Evolutionary conservation across 371 early-diverging fungal species (phyloP).

Genomic region (Lichtheimia corymbifera): DNA sequence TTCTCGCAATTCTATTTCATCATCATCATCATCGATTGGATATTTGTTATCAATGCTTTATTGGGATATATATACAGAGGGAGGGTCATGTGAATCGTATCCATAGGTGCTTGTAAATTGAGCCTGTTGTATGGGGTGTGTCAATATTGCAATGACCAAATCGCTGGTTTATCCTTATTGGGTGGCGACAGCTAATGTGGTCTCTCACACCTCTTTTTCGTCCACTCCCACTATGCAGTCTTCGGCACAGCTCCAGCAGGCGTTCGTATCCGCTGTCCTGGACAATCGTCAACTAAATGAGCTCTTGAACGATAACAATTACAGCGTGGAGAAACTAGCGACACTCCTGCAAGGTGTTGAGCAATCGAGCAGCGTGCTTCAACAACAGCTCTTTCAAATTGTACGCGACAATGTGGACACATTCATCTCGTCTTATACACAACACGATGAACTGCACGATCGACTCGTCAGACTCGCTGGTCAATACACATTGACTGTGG

Average conservation of each 20-base stretch:
- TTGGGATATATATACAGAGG: no score
- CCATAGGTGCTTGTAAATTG: no score
- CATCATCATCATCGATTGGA: no score
- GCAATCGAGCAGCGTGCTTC: neutral
- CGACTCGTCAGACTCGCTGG: neutral
- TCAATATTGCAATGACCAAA: no score
- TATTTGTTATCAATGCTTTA: no score
- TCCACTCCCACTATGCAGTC: no score
- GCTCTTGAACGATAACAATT: neutral
- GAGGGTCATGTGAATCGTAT: no score
- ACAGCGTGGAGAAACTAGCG: neutral
- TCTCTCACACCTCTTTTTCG: no score
- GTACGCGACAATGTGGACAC: neutral
- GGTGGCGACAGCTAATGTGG: no score
- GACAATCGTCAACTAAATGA: neutral
- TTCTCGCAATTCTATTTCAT: no score
- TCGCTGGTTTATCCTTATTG: no score
- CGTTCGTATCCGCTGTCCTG: neutral
- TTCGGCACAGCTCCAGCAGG: neutral
- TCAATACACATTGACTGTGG: neutral
- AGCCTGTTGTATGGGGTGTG: no score
- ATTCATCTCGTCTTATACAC: constrained; percentile 4
- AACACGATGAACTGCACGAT: neutral
- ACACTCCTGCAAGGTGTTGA: neutral
- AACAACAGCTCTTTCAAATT: neutral